These are phyloP conservation scores for Coniella lustricola DNA, from an alignment of 2,329 filamentous ascomycete species.

Conservation along the genomic window DNA sequence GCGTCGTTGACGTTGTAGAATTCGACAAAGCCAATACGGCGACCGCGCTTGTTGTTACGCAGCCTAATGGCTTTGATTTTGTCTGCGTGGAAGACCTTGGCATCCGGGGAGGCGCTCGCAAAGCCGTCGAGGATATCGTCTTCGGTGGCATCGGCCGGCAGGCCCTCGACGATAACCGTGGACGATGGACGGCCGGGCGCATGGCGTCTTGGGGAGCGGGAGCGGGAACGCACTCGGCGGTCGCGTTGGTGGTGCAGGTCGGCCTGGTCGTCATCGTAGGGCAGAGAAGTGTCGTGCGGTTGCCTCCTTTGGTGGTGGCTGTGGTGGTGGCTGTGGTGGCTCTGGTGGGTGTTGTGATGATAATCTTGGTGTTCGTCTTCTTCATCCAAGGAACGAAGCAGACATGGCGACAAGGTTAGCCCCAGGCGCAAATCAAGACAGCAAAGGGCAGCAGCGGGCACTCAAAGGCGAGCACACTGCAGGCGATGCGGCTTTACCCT, in stretches of 20 bases:
- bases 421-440: conserved; percentile 1
- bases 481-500: conserved; percentile 28
- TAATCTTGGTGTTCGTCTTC: conserved; percentile 8
- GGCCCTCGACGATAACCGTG: conserved; percentile 45
- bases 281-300: conserved; percentile 9
- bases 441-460: conserved; percentile 1
- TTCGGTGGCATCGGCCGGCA: conserved; percentile 42
- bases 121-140: conserved; percentile 30
- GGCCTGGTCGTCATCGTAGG: conserved; percentile 14
- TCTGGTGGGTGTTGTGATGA: not conserved
- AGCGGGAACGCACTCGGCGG: conserved; percentile 6
- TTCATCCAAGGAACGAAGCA: conserved; percentile 6
- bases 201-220: conserved; percentile 9
- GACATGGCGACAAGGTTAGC: conserved; percentile 11
- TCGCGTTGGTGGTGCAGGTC: conserved; percentile 4
- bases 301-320: conserved; percentile 1
- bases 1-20: conserved; percentile 33
- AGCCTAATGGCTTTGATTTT: conserved; percentile 16
- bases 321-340: too few species aligned
- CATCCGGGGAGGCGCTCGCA: conserved; percentile 14
- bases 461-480: conserved; percentile 1
- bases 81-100: conserved; percentile 15
- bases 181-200: conserved; percentile 19
- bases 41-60: conserved; percentile 20
- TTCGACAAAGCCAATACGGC: conserved; percentile 33